Percentiles rank a stretch among this genome's conserved stretches.
Conservation (phyloP, 2,329 filamentous ascomycete species). For the Fusarium agapanthi region DNA sequence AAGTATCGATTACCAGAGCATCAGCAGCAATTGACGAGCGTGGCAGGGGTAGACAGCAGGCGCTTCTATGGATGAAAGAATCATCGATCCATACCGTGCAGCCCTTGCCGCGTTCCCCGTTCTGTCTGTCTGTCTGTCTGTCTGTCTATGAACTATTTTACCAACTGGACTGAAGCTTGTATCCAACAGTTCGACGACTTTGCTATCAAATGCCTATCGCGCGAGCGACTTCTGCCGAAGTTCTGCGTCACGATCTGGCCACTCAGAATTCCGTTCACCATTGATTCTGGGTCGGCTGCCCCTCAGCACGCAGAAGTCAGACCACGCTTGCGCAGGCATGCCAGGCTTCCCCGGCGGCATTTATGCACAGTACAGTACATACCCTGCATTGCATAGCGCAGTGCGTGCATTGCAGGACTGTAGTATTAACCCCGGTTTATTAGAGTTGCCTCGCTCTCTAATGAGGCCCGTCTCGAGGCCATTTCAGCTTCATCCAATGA, state of each 20-base stretch:
- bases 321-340: conserved; percentile 33
- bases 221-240: conserved; percentile 26
- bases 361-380: conserved; percentile 1
- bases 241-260: conserved; percentile 40
- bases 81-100: not conserved
- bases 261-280: conserved; percentile 20
- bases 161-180: not conserved
- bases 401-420: conserved; percentile 24
- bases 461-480: conserved; percentile 1
- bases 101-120: not conserved
- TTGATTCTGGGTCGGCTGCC: conserved; percentile 23
- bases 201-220: conserved; percentile 2
- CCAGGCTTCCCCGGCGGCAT: conserved; percentile 25
- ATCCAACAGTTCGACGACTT: not conserved
- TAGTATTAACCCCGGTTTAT: not conserved
- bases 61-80: not conserved
- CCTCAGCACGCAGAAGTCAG: conserved; percentile 34
- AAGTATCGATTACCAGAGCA: not conserved
- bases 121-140: not conserved
- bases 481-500: conserved; percentile 11
- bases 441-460: not conserved
- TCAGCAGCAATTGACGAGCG: conserved; percentile 14
- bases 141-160: conserved; percentile 17
- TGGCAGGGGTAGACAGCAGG: not conserved
- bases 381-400: conserved; percentile 13